Evolutionary conservation across 2,329 filamentous ascomycete genomes (phyloP).

Genomic region (Juglanconis juglandina): DNA sequence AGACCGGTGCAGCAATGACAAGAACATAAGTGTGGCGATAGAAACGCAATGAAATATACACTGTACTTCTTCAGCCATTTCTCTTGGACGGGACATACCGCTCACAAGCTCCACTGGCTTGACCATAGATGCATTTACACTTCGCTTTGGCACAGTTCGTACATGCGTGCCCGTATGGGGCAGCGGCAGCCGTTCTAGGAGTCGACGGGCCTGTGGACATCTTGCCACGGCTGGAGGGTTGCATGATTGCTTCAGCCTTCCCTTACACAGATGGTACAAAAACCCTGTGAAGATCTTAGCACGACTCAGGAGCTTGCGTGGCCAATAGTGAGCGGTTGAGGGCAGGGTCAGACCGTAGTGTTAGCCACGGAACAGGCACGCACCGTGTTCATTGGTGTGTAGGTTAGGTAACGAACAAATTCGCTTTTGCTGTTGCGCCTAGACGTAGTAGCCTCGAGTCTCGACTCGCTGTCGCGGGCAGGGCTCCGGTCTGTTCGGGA

Average conservation of each 20-base stretch:
- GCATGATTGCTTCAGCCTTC: background rate
- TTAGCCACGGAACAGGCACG: background rate
- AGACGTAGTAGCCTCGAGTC: background rate
- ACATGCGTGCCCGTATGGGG: slow-evolving; percentile 42
- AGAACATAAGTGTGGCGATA: background rate
- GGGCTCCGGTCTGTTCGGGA: too few relatives aligned
- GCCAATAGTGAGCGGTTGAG: background rate
- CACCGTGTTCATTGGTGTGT: background rate
- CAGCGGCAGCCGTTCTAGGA: slow-evolving; percentile 17
- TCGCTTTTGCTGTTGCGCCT: background rate
- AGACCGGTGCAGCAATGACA: background rate
- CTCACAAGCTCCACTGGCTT: slow-evolving; percentile 31
- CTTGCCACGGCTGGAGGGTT: background rate
- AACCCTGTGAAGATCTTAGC: background rate
- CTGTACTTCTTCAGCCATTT: too few relatives aligned
- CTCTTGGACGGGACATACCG: slow-evolving; percentile 18
- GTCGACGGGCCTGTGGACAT: background rate
- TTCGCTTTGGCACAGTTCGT: slow-evolving; percentile 46
- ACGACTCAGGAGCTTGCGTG: background rate
- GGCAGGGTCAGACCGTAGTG: background rate
- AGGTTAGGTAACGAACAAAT: background rate
- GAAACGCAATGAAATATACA: background rate
- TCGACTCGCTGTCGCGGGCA: too few relatives aligned
- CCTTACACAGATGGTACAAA: background rate
- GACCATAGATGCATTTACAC: slow-evolving; percentile 43